Evolutionary conservation across 2,329 filamentous ascomycete species (phyloP).

Genomic region (Pseudovirgaria hyperparasitica): DNA sequence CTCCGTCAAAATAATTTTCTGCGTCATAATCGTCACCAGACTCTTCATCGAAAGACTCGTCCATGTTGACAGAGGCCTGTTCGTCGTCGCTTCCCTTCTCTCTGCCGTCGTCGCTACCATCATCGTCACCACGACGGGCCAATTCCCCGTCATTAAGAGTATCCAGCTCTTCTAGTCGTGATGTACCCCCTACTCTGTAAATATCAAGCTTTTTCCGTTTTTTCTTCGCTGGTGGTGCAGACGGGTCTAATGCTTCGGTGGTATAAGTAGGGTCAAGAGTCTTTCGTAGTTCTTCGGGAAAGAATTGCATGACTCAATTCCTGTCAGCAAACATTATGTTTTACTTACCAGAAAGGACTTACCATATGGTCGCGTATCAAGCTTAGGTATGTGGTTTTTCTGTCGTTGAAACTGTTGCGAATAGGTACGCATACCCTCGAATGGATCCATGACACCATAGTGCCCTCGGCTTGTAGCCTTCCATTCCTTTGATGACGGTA

Average conservation of each 20-base stretch:
- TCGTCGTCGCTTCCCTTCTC: constrained; percentile 37
- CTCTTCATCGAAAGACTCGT: constrained; percentile 38
- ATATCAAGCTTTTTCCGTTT: constrained; percentile 21
- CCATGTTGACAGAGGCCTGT: constrained; percentile 45
- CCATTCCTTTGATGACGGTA: constrained; percentile 37
- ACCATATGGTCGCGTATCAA: constrained; percentile 43
- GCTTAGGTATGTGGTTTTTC: constrained; percentile 40
- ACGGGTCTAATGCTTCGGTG: constrained; percentile 3
- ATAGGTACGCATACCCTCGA: constrained; percentile 49
- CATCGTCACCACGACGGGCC: constrained; percentile 21
- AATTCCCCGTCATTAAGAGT: constrained; percentile 6
- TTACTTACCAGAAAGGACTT: constrained; percentile 13
- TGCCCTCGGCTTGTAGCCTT: constrained; percentile 24
- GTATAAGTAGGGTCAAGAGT: constrained; percentile 31
- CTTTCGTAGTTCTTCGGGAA: constrained; percentile 45
- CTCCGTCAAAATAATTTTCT: constrained; percentile 51
- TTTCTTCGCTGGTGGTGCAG: constrained; percentile 12
- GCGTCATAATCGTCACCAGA: constrained; percentile 52
- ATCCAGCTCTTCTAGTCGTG: constrained; percentile 13
- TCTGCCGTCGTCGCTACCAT: constrained; percentile 22
- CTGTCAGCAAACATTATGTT: neutral
- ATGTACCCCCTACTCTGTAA: constrained; percentile 19
- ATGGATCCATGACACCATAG: constrained; percentile 40
- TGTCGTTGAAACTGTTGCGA: constrained; percentile 45
- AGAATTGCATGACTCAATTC: constrained; percentile 39